Conservation (phyloP, 768 basidiomycete genomes). For the Candolleomyces efflorescens region DNA sequence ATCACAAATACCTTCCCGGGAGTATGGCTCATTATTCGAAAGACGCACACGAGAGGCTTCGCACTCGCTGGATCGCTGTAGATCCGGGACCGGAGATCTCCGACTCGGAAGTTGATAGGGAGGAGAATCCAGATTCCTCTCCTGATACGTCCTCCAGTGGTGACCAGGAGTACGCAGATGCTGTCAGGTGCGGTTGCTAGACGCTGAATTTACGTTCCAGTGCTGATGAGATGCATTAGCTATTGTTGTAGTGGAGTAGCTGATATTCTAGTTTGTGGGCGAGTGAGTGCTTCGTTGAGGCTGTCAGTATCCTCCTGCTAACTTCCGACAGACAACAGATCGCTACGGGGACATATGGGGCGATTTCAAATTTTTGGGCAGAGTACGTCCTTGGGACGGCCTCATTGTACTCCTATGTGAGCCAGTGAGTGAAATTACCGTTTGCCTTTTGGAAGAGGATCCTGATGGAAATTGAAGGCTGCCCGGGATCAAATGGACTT, state of each 20-base stretch:
- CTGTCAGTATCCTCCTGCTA: too few species aligned
- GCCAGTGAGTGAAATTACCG: constrained; percentile 30
- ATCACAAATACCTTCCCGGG: constrained; percentile 41
- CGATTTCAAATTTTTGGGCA: constrained; percentile 39
- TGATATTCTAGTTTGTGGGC: constrained; percentile 50
- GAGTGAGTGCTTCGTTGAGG: constrained; percentile 26
- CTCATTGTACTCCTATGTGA: constrained; percentile 41
- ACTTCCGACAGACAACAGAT: constrained; percentile 32
- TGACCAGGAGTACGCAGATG: constrained; percentile 36
- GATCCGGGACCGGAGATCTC: constrained; percentile 28
- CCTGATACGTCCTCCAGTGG: constrained; percentile 18
- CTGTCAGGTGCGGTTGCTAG: constrained; percentile 18
- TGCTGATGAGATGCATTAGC: constrained; percentile 9
- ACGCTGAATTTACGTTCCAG: background rate
- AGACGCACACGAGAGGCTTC: constrained; percentile 27
- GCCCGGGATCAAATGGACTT: constrained; percentile 22
- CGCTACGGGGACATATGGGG: constrained; percentile 49
- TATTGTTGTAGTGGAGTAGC: constrained; percentile 37
- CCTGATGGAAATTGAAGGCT: constrained; percentile 21
- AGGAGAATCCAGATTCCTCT: constrained; percentile 9
- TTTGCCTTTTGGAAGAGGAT: background rate
- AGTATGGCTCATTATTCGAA: constrained; percentile 31
- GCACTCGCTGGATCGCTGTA: constrained; percentile 25
- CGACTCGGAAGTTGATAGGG: constrained; percentile 17
- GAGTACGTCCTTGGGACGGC: constrained; percentile 50